These are phyloP conservation scores for Alternaria sp. DNA, from an alignment of 2,329 filamentous ascomycete species.

Conservation along the genomic window DNA sequence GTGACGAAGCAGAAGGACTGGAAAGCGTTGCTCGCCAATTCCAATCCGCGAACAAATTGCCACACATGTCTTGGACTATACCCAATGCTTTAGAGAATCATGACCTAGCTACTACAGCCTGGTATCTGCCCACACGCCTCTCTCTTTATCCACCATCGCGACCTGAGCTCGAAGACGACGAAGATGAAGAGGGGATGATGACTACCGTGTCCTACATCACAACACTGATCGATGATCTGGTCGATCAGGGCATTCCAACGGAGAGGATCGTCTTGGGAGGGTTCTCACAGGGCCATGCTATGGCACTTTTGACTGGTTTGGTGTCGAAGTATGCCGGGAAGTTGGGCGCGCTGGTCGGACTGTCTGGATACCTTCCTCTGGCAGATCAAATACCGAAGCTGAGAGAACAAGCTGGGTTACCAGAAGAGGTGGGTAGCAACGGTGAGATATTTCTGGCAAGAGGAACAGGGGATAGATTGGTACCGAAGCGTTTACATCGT, in stretches of 20 bases:
- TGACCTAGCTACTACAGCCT: constrained; percentile 55
- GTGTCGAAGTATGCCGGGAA: constrained; percentile 51
- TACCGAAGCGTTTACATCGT: constrained; percentile 54
- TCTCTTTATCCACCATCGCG: constrained; percentile 50
- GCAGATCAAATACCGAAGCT: constrained; percentile 48
- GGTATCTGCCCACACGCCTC: constrained; percentile 54
- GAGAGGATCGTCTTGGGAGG: constrained; percentile 56
- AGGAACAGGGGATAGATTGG: constrained; percentile 56
- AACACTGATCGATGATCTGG: constrained; percentile 51
- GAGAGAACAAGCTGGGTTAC: constrained; percentile 47
- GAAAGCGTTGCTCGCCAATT: constrained; percentile 57
- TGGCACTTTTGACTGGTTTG: constrained; percentile 53
- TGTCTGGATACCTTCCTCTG: constrained; percentile 58
- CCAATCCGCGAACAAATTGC: constrained; percentile 56
- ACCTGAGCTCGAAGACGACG: constrained; percentile 54
- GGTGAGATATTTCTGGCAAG: constrained; percentile 56
- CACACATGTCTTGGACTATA: constrained; percentile 58
- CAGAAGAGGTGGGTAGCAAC: constrained; percentile 40
- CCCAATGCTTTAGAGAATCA: constrained; percentile 58
- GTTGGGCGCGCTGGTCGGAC: constrained; percentile 51
- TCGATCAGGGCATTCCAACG: constrained; percentile 50
- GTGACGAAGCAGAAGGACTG: constrained; percentile 55
- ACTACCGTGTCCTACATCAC: constrained; percentile 51
- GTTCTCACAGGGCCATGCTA: constrained; percentile 57
- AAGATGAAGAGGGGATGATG: constrained; percentile 56